These are phyloP conservation scores for Diplodia sapinea DNA, from an alignment of 2,329 filamentous ascomycete species.

Conservation along the genomic window DNA sequence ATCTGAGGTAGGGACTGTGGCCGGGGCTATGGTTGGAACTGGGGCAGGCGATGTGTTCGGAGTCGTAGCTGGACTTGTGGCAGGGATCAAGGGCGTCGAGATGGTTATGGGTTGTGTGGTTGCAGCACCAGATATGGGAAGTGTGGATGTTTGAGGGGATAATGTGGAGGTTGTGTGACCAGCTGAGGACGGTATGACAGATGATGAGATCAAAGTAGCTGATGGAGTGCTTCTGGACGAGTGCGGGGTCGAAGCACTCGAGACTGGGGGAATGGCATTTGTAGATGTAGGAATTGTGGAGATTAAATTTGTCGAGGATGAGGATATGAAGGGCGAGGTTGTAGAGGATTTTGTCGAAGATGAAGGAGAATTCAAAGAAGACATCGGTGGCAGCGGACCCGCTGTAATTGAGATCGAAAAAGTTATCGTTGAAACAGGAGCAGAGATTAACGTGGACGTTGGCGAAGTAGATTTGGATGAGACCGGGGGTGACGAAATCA, in stretches of 20 bases:
- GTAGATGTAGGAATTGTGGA: not conserved
- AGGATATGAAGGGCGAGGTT: too few relatives aligned
- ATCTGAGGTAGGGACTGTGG: not conserved
- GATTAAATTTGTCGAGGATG: too few relatives aligned
- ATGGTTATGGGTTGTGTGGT: not conserved
- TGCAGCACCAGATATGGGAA: too few relatives aligned
- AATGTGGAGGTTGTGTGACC: not conserved
- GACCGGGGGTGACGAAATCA: too few relatives aligned
- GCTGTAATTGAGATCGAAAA: too few relatives aligned
- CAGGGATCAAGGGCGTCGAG: not conserved
- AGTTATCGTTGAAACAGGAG: too few relatives aligned
- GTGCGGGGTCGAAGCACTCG: not conserved
- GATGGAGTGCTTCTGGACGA: not conserved
- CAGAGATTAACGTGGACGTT: too few relatives aligned
- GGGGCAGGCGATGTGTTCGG: not conserved
- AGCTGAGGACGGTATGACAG: not conserved
- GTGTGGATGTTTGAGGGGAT: not conserved
- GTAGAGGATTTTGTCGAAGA: not conserved
- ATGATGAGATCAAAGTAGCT: not conserved
- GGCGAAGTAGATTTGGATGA: too few relatives aligned
- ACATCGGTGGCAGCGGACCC: too few relatives aligned
- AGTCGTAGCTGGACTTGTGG: not conserved
- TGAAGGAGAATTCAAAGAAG: not conserved
- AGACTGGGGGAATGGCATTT: not conserved
- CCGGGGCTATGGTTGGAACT: not conserved